Evolutionary conservation across 208 protist species (phyloP), one percentile per base, ranked within the genome.

Genomic region (Wallacemonas sp.): DNA sequence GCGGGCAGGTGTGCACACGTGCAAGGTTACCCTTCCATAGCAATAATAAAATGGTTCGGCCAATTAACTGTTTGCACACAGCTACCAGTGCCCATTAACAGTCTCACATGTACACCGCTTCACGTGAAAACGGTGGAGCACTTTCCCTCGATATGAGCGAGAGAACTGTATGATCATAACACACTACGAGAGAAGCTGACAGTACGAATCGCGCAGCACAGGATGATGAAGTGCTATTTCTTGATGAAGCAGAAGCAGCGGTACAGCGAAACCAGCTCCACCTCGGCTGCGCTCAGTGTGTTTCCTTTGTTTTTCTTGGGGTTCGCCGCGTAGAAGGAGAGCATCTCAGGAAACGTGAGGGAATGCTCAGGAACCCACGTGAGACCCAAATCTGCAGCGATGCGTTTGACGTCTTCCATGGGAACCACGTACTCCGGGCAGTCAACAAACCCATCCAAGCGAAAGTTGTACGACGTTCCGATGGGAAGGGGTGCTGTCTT

Each of bases 381-480:
- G 30, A 90, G 28, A 1, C 68, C 64, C 0, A 60, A 24, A n/a
- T 59, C 62, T 0, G 24, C 41, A 0, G 81, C 79, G 30, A 64
- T 54, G 21, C 56, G 24, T 27, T 55, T 64, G 8, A 95, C 49
- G 19, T 75, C 62, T 2, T 70, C 62, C 15, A 77, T 34, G 31
- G 86, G 81, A 11, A 93, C 90, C 11, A 93, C 82, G 51, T 90
- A 96, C 73, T 96, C 86, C 12, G 77, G 62, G 68, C 90, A 93
- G 64, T 96, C 86, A 3, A 96, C 90, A 75, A 96, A 96, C n/a
- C 87, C 90, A 0, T 92, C 71, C n/a, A 96, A 71, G 1, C 45
- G 41, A 47, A 96, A 96, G 56, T 84, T 79, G 46, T 96, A 96
- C 63, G 73, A 61, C 11, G 84, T 86, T 28, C 90, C 83, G 0